Evolutionary conservation across 805 yeast genomes (phyloP), one percentile per base, ranked within the genome.

Genomic region (Clavispora asparagi): DNA sequence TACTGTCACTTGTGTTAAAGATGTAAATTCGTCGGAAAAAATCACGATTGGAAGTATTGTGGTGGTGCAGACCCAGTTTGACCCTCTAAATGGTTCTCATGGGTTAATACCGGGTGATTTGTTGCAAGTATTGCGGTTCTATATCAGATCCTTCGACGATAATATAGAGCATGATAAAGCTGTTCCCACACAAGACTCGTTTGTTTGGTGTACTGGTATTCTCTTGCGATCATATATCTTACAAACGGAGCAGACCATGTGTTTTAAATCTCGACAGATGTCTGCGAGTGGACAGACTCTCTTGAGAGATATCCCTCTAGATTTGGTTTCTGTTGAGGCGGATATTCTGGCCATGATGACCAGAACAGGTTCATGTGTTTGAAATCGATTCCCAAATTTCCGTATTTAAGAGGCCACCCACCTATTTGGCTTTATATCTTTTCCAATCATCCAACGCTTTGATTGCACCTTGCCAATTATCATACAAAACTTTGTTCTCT

Each of bases 381-480:
- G 31, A 29, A 12, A 29, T 4, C 31, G 2, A 12, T 29, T 29
- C 13, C n/a, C 32, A 3, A 27, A 27, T 27, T 13, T 9, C 14
- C 6, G 12, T 12, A 19, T 19, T 19, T 5, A 19, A 19, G 32
- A 29, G 12, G 14, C 32, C 14, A 11, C 12, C 6, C 13, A 10
- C 12, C 25, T 33, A 17, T 10, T 33, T 33, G 13, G 37, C 37
- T 17, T 31, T 52, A 46, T 53, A 57, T 13, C 50, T 57, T 45
- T 66, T 67, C 76, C 74, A 72, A 42, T 65, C 62, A 26, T 72
- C 76, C 5, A 67, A 52, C 2, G 72, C 65, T 40, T 58, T 60
- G 46, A 68, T 57, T 0, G 76, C 73, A 31, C 68, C 69, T 44
- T 67, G 57, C 73, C 74, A 70, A 45, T 68, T 71, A 33, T 59